These are phyloP conservation scores for Smithsoniella earleae DNA, from an alignment of 163 green algal genomes.

Conservation along the genomic window DNA sequence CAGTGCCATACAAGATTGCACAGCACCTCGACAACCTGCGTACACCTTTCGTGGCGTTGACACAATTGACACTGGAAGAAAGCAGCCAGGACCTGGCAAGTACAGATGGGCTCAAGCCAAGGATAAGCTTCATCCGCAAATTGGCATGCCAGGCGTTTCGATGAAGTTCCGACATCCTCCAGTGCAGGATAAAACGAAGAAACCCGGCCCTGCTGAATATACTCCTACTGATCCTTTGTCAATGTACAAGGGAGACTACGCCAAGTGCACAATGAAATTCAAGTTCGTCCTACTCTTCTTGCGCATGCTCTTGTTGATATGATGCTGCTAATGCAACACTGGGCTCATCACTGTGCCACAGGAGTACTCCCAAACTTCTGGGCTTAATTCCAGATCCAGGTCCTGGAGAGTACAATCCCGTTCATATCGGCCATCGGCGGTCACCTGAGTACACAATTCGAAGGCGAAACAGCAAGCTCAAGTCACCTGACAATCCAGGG, in stretches of 20 bases:
- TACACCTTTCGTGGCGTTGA: not conserved
- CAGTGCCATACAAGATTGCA: not conserved
- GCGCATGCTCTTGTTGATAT: no score
- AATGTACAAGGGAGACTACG: no score
- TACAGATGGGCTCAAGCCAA: constrained; percentile 18
- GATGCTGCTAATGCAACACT: no score
- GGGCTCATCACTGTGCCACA: not conserved
- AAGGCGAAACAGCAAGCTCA: not conserved
- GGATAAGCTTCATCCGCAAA: no score
- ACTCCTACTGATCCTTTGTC: no score
- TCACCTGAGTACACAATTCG: not conserved
- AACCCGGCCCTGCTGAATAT: no score
- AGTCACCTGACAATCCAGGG: not conserved
- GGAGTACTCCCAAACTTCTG: not conserved
- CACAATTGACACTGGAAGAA: not conserved
- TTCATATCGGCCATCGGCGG: not conserved
- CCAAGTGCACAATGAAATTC: no score
- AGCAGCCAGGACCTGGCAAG: not conserved
- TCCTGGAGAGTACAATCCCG: not conserved
- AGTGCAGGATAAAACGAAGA: no score
- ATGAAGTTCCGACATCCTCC: no score
- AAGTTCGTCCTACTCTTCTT: no score
- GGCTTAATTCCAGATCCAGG: not conserved
- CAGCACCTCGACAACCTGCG: not conserved
- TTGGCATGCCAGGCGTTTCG: no score